Evolutionary conservation across 1,284 basidiomycete species (phyloP).

Genomic region (Ustilago xerochloae): DNA sequence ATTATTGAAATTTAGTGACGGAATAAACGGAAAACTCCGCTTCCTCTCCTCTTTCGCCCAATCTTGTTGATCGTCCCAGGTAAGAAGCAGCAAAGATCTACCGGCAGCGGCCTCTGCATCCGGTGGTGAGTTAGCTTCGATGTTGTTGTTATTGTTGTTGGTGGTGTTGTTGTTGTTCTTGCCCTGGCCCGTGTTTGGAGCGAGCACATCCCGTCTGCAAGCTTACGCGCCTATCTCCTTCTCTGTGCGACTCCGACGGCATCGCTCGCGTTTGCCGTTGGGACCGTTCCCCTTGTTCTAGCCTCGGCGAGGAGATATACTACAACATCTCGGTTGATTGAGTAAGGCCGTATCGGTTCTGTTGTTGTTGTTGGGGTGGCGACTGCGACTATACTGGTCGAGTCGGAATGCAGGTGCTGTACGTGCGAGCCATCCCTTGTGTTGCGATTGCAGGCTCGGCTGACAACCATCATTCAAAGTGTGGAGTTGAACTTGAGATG

Average conservation of each 20-base stretch:
- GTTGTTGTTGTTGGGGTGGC: constrained; percentile 1
- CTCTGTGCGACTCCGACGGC: not conserved
- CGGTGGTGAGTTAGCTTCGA: too few relatives aligned
- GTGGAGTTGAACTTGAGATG: not conserved
- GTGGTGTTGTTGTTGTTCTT: too few relatives aligned
- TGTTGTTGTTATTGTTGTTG: too few relatives aligned
- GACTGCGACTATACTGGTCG: not conserved
- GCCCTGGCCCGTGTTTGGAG: not conserved
- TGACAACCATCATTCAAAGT: not conserved
- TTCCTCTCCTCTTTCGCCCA: not conserved
- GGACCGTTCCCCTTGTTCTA: not conserved
- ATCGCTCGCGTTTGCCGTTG: not conserved
- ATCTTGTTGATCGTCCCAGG: too few relatives aligned
- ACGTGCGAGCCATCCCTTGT: not conserved
- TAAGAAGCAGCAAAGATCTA: not conserved
- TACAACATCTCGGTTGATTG: too few relatives aligned
- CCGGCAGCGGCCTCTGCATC: too few relatives aligned
- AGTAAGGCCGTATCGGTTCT: too few relatives aligned
- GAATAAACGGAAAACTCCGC: constrained; percentile 4
- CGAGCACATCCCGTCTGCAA: not conserved
- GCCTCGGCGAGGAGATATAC: not conserved
- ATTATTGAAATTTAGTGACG: constrained; percentile 1
- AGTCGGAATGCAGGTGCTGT: not conserved
- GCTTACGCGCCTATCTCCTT: not conserved
- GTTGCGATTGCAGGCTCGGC: too few relatives aligned